phyloP scores from a whole-genome alignment of 345 rosid species.

The Pistacia integerrima region DNA sequence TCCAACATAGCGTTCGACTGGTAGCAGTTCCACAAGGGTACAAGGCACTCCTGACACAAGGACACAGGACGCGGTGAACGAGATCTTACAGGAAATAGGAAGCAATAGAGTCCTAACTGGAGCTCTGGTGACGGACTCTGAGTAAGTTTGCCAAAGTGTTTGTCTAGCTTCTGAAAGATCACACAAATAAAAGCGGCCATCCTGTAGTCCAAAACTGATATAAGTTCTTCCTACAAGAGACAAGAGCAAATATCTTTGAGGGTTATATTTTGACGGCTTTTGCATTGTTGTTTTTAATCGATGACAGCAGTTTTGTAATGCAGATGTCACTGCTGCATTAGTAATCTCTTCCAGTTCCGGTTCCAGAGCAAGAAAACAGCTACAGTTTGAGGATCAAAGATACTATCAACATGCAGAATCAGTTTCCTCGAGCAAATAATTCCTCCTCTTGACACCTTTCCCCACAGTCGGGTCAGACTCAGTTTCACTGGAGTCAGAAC shows the following conservation, averaged over 20 bases:
- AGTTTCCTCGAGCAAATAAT: background rate
- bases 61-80: background rate
- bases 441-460: background rate
- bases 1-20: background rate
- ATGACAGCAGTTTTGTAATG: background rate
- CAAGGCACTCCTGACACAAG: background rate
- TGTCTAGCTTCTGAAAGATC: background rate
- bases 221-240: no score
- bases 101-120: background rate
- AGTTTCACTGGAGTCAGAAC: background rate
- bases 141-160: background rate
- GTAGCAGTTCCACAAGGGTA: background rate
- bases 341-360: background rate
- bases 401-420: background rate
- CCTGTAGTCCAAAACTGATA: no score
- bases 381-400: background rate
- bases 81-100: background rate
- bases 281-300: background rate
- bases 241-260: no score
- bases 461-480: background rate
- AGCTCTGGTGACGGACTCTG: background rate
- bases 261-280: background rate
- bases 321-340: background rate
- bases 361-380: background rate
- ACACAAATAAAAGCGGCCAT: no score